phyloP scores from a whole-genome alignment of 2,329 filamentous ascomycete genomes.

The Colletotrichum shisoi region DNA sequence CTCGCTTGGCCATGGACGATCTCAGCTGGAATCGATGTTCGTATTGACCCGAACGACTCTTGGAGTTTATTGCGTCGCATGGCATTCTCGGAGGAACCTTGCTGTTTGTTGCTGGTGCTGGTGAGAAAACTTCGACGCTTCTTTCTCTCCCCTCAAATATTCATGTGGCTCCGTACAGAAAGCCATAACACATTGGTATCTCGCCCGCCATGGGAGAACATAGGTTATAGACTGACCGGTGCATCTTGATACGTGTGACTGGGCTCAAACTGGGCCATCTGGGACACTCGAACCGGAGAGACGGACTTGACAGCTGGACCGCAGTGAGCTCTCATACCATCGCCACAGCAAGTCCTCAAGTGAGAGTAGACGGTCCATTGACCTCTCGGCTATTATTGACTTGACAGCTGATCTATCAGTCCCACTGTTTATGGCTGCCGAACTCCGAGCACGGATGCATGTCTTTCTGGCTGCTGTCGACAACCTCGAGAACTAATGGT shows the following conservation, averaged over 20 bases:
- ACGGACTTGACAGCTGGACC: constrained; percentile 8
- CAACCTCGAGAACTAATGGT: background rate
- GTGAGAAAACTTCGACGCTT: background rate
- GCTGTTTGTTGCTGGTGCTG: constrained; percentile 21
- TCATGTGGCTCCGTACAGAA: background rate
- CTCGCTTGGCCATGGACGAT: constrained; percentile 25
- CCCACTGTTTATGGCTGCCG: constrained; percentile 31
- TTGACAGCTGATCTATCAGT: constrained; percentile 18
- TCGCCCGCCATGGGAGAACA: background rate
- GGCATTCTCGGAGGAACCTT: constrained; percentile 24
- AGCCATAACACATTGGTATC: background rate
- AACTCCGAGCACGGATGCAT: constrained; percentile 21
- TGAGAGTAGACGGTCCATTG: background rate
- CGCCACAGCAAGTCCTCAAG: constrained; percentile 9
- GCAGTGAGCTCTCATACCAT: constrained; percentile 4
- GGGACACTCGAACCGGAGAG: constrained; percentile 9
- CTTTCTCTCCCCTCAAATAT: background rate
- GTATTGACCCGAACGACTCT: constrained; percentile 14
- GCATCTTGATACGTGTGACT: constrained; percentile 5
- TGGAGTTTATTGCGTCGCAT: constrained; percentile 1
- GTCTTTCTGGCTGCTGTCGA: constrained; percentile 4
- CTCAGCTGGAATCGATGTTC: constrained; percentile 34
- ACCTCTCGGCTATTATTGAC: constrained; percentile 20
- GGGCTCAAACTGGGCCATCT: constrained; percentile 10
- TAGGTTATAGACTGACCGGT: background rate